Conservation (phyloP, 345 rosid genomes). For the Adansonia digitata region DNA sequence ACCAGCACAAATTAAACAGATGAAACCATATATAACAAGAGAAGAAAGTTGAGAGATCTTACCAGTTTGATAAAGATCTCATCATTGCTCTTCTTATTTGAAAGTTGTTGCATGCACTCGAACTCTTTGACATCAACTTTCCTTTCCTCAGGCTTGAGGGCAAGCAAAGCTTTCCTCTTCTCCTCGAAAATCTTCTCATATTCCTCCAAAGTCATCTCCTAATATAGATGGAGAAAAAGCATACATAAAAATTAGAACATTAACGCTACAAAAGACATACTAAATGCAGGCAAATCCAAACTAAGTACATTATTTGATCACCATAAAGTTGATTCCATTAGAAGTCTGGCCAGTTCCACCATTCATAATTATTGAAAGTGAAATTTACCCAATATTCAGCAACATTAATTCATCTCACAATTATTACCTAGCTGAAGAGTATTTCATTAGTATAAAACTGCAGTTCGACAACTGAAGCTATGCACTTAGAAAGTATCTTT, state of each 20-base stretch:
- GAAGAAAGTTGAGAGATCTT: conserved; percentile 6
- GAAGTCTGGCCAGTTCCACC: not conserved
- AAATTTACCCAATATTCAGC: not conserved
- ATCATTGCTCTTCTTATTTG: conserved; percentile 62
- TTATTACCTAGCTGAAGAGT: not conserved
- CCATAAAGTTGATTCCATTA: not conserved
- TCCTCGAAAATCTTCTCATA: conserved; percentile 84
- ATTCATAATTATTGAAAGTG: not conserved
- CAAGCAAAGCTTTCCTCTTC: conserved; percentile 68
- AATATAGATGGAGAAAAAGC: not conserved
- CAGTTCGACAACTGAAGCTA: not conserved
- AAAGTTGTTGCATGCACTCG: conserved; percentile 74
- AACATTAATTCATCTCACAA: not conserved
- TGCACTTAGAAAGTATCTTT: not conserved
- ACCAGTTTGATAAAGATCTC: conserved; percentile 94
- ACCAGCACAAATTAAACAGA: not conserved
- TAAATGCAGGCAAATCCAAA: not conserved
- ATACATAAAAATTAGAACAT: not conserved
- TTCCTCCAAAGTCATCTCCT: conserved; percentile 99
- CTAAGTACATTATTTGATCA: not conserved
- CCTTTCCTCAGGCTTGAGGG: conserved; percentile 64
- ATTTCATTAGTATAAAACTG: not conserved
- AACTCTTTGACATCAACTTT: conserved; percentile 76
- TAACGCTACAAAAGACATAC: not conserved
- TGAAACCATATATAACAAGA: not conserved